phyloP scores from a whole-genome alignment of 257 asterid species.

The Solanum piurae region DNA sequence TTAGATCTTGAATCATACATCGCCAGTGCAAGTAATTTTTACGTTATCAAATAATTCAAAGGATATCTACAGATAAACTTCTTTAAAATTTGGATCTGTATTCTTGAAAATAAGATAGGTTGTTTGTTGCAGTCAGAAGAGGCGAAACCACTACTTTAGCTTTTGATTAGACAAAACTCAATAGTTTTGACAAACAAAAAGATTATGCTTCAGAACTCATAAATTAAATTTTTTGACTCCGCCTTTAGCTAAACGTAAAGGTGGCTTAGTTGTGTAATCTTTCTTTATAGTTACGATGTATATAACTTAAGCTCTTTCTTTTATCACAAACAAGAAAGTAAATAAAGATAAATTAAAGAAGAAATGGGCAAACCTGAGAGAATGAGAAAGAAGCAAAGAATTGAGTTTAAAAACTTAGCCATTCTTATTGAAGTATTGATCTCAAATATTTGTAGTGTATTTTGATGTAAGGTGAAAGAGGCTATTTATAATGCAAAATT shows the following conservation, averaged over 20 bases:
- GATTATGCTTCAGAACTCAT: fast-evolving
- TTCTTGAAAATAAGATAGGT: not conserved
- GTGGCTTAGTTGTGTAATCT: not conserved
- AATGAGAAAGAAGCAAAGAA: not conserved
- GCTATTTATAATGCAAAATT: not conserved
- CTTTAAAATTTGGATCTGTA: too few relatives aligned
- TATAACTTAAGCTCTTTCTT: not conserved
- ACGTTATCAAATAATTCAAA: not conserved
- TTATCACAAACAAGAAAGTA: not conserved
- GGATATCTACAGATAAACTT: not conserved
- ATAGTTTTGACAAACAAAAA: not conserved
- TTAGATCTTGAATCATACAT: not conserved
- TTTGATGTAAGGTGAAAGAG: not conserved
- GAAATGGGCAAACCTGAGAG: not conserved
- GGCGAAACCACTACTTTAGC: not conserved
- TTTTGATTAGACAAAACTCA: not conserved
- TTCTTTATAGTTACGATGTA: not conserved
- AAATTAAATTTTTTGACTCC: not conserved
- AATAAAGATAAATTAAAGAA: not conserved
- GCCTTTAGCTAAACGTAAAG: not conserved
- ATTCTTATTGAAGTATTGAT: not conserved
- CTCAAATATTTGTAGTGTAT: not conserved
- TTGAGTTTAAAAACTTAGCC: not conserved
- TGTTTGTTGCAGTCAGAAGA: not conserved
- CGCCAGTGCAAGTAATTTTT: not conserved